These are phyloP conservation scores for Pichia sp. DNA, from an alignment of 1,139 yeast species.

Conservation along the genomic window DNA sequence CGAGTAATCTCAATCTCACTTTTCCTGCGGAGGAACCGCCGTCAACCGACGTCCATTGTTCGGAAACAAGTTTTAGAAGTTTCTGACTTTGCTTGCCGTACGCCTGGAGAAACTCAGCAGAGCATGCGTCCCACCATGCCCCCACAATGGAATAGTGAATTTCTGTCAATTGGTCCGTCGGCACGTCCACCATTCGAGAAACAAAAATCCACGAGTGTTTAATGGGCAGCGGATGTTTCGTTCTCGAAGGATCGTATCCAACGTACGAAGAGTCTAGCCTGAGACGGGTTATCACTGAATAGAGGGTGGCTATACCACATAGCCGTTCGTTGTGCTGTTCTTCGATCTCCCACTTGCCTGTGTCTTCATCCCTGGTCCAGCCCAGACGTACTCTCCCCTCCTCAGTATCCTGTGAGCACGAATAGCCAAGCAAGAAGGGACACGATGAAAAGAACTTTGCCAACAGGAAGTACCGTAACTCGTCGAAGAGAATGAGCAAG, in stretches of 20 bases:
- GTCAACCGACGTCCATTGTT: constrained; percentile 50
- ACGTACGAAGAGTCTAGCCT: constrained; percentile 29
- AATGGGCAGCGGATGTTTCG: constrained; percentile 49
- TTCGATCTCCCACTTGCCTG: constrained; percentile 68
- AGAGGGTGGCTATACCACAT: constrained; percentile 78
- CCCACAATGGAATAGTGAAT: constrained; percentile 70
- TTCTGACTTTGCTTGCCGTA: constrained; percentile 73
- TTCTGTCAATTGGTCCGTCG: constrained; percentile 47
- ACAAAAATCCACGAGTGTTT: constrained; percentile 61
- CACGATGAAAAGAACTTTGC: constrained; percentile 90
- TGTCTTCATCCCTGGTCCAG: constrained; percentile 60
- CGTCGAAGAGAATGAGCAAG: constrained; percentile 56
- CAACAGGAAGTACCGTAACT: constrained; percentile 58
- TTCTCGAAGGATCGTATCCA: constrained; percentile 18
- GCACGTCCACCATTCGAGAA: constrained; percentile 65
- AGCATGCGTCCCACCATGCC: constrained; percentile 92
- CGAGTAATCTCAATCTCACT: constrained; percentile 65
- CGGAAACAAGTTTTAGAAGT: constrained; percentile 44
- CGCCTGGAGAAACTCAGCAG: constrained; percentile 45
- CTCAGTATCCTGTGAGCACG: constrained; percentile 71
- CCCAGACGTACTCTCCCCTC: constrained; percentile 86
- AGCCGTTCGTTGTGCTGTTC: constrained; percentile 77
- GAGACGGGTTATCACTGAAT: constrained; percentile 64
- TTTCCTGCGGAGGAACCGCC: constrained; percentile 67
- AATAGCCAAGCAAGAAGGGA: constrained; percentile 79